Percentiles rank a stretch among this genome's conserved stretches.
Conservation (phyloP, 2,329 filamentous ascomycete genomes). For the Cyphellophora attinorum region DNA sequence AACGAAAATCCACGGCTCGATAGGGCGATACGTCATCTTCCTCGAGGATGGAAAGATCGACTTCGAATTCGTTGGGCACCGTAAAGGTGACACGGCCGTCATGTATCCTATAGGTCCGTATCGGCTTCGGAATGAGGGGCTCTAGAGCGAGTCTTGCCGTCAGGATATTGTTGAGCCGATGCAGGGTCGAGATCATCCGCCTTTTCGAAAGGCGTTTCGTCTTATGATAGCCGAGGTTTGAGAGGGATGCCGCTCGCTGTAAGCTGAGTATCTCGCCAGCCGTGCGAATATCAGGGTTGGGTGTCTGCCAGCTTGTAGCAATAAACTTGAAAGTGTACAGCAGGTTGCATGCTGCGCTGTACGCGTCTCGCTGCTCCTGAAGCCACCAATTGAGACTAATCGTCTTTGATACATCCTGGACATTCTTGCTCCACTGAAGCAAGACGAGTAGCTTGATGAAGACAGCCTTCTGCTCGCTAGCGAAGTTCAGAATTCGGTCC, state of each 20-base stretch:
- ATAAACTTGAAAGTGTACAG: slow-evolving; percentile 65
- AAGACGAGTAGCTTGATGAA: slow-evolving; percentile 92
- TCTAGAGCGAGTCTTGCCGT: slow-evolving; percentile 76
- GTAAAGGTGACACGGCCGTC: slow-evolving; percentile 86
- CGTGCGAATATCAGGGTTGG: slow-evolving; percentile 83
- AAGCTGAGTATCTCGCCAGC: slow-evolving; percentile 76
- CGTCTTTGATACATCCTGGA: slow-evolving; percentile 69
- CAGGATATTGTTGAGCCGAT: slow-evolving; percentile 73
- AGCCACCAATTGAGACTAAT: slow-evolving; percentile 79
- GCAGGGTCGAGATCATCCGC: slow-evolving; percentile 64
- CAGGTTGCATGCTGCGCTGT: slow-evolving; percentile 50
- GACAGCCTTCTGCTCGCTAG: slow-evolving; percentile 68
- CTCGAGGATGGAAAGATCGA: slow-evolving; percentile 82
- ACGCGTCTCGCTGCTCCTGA: slow-evolving; percentile 51
- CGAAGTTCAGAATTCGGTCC: slow-evolving; percentile 62
- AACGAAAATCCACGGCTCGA: slow-evolving; percentile 88
- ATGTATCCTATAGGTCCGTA: slow-evolving; percentile 66
- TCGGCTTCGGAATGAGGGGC: slow-evolving; percentile 69
- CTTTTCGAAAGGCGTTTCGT: slow-evolving; percentile 60
- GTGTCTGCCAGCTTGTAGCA: slow-evolving; percentile 63
- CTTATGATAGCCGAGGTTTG: slow-evolving; percentile 71
- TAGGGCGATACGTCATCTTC: slow-evolving; percentile 77
- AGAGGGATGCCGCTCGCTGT: slow-evolving; percentile 67
- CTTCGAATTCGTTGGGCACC: slow-evolving; percentile 76
- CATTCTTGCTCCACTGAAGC: slow-evolving; percentile 77